A percentile compares a stretch with the other conserved stretches of the same genome.
phyloP scores from a whole-genome alignment of 2,329 filamentous ascomycete species.

The Fusarium continuum region DNA sequence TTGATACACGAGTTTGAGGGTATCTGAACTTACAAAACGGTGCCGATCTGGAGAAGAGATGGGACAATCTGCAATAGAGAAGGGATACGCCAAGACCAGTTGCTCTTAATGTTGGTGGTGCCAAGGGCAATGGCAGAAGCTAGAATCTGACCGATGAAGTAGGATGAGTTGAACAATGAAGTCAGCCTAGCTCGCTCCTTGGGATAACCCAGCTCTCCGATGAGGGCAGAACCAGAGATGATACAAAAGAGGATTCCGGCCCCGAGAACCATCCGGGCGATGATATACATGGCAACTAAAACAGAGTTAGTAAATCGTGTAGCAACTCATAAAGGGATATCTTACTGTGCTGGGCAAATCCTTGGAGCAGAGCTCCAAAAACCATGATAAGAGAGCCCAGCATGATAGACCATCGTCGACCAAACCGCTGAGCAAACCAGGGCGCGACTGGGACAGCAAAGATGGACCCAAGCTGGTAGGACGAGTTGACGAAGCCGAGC shows the following conservation, averaged over 20 bases:
- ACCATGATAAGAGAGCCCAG: conserved; percentile 64
- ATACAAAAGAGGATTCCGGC: conserved; percentile 69
- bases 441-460: conserved; percentile 63
- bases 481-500: conserved; percentile 61
- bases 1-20: not conserved
- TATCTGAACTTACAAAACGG: conserved; percentile 50
- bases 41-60: conserved; percentile 51
- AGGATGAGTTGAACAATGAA: conserved; percentile 54
- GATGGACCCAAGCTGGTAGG: conserved; percentile 65
- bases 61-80: conserved; percentile 56
- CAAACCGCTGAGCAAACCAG: conserved; percentile 59
- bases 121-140: conserved; percentile 59
- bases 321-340: accelerated
- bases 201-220: conserved; percentile 68
- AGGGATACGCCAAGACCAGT: conserved; percentile 52
- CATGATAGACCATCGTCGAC: conserved; percentile 61
- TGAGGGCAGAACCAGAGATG: conserved; percentile 64
- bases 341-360: conserved; percentile 55
- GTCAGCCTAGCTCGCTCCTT: conserved; percentile 66
- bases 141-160: conserved; percentile 63
- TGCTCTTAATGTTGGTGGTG: conserved; percentile 50
- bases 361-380: conserved; percentile 64
- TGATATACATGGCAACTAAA: conserved; percentile 66
- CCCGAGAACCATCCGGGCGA: conserved; percentile 67
- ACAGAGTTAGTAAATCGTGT: not conserved